Evolutionary conservation across 2,329 filamentous ascomycete species (phyloP).

Genomic region (Diaporthe australafricana): DNA sequence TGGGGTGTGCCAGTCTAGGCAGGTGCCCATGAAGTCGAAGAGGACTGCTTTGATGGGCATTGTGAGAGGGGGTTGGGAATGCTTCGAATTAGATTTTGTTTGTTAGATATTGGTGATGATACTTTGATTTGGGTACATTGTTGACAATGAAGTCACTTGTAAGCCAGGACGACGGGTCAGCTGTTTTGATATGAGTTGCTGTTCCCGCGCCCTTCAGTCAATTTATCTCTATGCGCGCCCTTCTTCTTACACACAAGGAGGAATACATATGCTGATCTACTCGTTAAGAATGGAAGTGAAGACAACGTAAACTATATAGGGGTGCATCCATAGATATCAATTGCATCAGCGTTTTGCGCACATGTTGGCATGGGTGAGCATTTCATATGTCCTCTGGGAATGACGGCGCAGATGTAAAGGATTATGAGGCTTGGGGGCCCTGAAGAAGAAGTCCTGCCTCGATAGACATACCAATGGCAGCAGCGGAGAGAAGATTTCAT

Average conservation of each 20-base stretch:
- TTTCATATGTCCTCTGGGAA: background rate
- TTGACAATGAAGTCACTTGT: background rate
- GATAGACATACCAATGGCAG: background rate
- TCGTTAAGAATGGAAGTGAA: rapidly evolving
- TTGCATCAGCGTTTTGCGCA: background rate
- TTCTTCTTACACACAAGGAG: background rate
- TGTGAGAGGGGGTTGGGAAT: background rate
- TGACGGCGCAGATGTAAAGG: no score
- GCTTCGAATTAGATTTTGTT: background rate
- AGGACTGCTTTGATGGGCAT: conserved; percentile 57
- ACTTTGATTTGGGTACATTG: background rate
- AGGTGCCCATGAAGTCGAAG: conserved; percentile 71
- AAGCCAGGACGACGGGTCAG: background rate
- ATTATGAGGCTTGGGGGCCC: no score
- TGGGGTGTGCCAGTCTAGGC: conserved; percentile 64
- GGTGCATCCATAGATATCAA: background rate
- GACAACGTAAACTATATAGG: background rate
- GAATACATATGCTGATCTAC: no score
- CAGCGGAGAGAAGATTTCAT: background rate
- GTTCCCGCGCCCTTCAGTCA: background rate
- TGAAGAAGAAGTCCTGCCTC: no score
- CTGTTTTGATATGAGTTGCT: background rate
- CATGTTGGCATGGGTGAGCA: background rate
- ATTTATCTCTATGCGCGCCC: background rate
- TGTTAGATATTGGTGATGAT: background rate